These are phyloP conservation scores for Cystobasidium ongulense DNA, from an alignment of 768 basidiomycete species.

Conservation along the genomic window DNA sequence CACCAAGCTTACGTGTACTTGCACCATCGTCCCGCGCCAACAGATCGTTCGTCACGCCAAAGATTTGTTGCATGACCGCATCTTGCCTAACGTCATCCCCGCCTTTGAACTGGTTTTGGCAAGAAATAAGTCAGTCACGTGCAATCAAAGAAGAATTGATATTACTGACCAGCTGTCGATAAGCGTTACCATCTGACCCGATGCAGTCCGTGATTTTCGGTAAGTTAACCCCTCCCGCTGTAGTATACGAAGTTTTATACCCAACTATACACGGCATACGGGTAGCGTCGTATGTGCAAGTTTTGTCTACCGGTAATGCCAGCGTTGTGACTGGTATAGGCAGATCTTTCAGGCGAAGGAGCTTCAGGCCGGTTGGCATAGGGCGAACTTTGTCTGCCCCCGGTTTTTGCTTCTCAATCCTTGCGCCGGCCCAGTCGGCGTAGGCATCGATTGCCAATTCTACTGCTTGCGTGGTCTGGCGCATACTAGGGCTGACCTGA, in stretches of 20 bases:
- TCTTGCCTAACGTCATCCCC: conserved; percentile 94
- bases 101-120: conserved; percentile 71
- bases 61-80: conserved; percentile 98
- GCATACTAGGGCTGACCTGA: background rate
- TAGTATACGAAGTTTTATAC: conserved; percentile 56
- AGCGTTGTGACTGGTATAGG: conserved; percentile 77
- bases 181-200: conserved; percentile 58
- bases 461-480: background rate
- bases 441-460: conserved; percentile 16
- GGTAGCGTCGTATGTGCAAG: conserved; percentile 57
- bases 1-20: conserved; percentile 58
- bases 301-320: conserved; percentile 61
- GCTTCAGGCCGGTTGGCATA: conserved; percentile 51
- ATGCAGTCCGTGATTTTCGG: conserved; percentile 71
- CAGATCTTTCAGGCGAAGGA: conserved; percentile 53
- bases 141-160: background rate
- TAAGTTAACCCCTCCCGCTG: conserved; percentile 67
- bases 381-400: conserved; percentile 30
- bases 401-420: conserved; percentile 38
- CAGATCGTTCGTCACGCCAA: conserved; percentile 74
- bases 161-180: conserved; percentile 68
- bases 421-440: conserved; percentile 3
- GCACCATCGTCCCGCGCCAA: conserved; percentile 68
- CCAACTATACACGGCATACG: conserved; percentile 57
- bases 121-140: background rate